phyloP scores from a whole-genome alignment of 208 protist genomes.

The Wallacemonas sp. region DNA sequence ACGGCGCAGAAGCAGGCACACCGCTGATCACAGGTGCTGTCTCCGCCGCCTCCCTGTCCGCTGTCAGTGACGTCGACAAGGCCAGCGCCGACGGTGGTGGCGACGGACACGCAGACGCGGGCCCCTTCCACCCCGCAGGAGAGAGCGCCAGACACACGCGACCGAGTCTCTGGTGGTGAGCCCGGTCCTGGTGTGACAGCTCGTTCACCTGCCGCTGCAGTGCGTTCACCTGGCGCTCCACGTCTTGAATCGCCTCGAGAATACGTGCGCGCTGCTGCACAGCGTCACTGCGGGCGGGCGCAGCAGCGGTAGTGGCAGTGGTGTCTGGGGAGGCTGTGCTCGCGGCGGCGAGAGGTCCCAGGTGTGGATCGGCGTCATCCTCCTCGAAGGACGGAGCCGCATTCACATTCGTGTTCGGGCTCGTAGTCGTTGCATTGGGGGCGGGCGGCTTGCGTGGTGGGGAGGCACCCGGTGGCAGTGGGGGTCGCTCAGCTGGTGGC shows the following conservation, averaged over 20 bases:
- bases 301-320: background rate
- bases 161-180: constrained; percentile 23
- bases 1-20: background rate
- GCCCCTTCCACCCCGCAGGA: background rate
- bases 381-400: too few relatives aligned
- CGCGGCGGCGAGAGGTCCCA: background rate
- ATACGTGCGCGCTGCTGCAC: constrained; percentile 43
- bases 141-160: constrained; percentile 31
- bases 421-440: background rate
- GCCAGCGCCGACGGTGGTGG: background rate
- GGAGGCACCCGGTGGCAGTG: constrained; percentile 15
- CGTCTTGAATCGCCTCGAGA: constrained; percentile 41
- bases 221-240: constrained; percentile 49
- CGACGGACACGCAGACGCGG: background rate
- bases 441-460: constrained; percentile 2
- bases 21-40: background rate
- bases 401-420: constrained; percentile 4
- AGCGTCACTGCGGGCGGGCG: constrained; percentile 18
- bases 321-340: background rate
- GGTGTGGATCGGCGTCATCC: background rate
- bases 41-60: too few relatives aligned
- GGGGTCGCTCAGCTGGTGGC: constrained; percentile 7
- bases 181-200: constrained; percentile 30
- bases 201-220: constrained; percentile 53
- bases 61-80: background rate